Base-by-base conservation (phyloP, 2,329 filamentous ascomycete genomes). In the Cyphellophora attinorum region DNA sequence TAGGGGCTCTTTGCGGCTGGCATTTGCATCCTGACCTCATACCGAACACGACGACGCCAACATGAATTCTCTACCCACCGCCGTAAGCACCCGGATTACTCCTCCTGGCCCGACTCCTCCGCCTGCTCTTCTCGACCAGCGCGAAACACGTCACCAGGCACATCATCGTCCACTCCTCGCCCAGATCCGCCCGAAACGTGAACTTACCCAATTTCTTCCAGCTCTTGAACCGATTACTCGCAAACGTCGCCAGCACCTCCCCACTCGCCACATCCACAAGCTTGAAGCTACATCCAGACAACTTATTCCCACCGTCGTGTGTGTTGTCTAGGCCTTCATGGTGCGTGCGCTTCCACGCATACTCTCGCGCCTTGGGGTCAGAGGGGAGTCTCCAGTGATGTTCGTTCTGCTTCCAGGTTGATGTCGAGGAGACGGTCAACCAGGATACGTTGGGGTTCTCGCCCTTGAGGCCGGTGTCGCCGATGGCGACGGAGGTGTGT, bases 151-250 rank as follows among this genome's bases (percentile, higher is more conserved):
- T 37, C 14, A 37, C 19, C 19, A 37, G 18, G 3, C 27, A 29
- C 35, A 33, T 37, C 23, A 33, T 19, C 30, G 32, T 25, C 35
- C 35, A 37, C 4, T 27, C 10, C 6, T 37, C 11, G 14, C 35
- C 35, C 10, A 13, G n/a, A 16, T 29, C 27, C 18, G 15, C 14
- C 18, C 27, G 15, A 16, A 29, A 29, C n/a, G 27, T 29, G 27
- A 61, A 45, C 21, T 51, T 51, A 5, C 54, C 56, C 11, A 45
- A 46, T 27, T 51, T 54, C 27, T 44, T 51, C 5, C 46, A 44
- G 25, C 50, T 51, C 35, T 48, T 45, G 10, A 52, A 15, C 21
- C 29, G 19, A 31, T 45, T 51, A 33, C 45, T 50, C 8, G 49
- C 52, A 30, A 57, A 58, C 1, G 54, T 46, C 3, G 56, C 33